phyloP scores from a whole-genome alignment of 2,329 filamentous ascomycete genomes.

The Ophiosphaerella narmari region DNA sequence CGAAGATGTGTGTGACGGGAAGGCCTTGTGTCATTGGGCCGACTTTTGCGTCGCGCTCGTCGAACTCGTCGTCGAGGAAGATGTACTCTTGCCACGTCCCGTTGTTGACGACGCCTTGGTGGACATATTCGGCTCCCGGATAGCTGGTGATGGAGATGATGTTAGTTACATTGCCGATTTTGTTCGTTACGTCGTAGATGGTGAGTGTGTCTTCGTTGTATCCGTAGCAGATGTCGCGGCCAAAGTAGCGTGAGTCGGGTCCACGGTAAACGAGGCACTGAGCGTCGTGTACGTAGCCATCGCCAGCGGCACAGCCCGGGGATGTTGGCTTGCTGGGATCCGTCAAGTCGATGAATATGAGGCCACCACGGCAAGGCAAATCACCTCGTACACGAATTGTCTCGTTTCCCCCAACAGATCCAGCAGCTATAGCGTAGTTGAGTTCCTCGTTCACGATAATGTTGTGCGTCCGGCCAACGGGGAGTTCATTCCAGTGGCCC shows the following conservation, averaged over 20 bases:
- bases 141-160: constrained; percentile 59
- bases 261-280: constrained; percentile 61
- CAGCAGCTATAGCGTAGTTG: constrained; percentile 36
- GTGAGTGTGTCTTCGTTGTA: constrained; percentile 59
- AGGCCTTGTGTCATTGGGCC: constrained; percentile 36
- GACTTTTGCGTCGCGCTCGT: constrained; percentile 34
- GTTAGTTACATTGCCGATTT: constrained; percentile 43
- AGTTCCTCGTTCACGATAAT: constrained; percentile 38
- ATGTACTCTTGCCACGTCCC: constrained; percentile 32
- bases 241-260: constrained; percentile 53
- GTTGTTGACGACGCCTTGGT: constrained; percentile 53
- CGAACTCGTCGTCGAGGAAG: constrained; percentile 39
- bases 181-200: constrained; percentile 57
- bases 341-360: constrained; percentile 61
- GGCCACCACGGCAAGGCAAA: constrained; percentile 53
- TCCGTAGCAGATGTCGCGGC: constrained; percentile 59
- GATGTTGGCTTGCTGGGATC: constrained; percentile 57
- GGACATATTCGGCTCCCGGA: constrained; percentile 59
- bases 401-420: constrained; percentile 30
- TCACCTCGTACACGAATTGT: constrained; percentile 30
- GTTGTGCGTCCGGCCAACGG: constrained; percentile 40
- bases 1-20: constrained; percentile 40
- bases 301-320: constrained; percentile 57
- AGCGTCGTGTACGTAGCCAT: constrained; percentile 65
- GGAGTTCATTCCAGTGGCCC: constrained; percentile 30